These are phyloP conservation scores for Rubia balearica DNA, from an alignment of 305 asterid genomes.

Conservation along the genomic window DNA sequence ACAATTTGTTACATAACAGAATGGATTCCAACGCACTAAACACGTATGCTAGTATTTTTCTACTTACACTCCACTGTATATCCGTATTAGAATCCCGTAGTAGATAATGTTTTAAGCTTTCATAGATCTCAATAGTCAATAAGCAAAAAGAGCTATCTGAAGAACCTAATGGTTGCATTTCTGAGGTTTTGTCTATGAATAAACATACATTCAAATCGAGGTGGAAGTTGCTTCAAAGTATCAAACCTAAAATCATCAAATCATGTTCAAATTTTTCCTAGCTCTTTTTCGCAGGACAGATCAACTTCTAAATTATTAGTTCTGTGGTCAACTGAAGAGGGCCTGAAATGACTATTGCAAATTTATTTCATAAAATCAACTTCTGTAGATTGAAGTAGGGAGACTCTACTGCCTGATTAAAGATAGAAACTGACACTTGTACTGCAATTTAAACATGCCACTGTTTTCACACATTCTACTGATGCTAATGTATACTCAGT, in stretches of 20 bases:
- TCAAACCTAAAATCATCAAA: neutral
- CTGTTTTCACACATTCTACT: neutral
- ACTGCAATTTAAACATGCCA: neutral
- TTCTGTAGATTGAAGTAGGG: neutral
- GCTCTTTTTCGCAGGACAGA: neutral
- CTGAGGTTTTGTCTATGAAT: neutral
- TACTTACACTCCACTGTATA: neutral
- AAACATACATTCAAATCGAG: neutral
- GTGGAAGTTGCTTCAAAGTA: constrained; percentile 1
- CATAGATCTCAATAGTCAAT: neutral
- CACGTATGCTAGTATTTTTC: neutral
- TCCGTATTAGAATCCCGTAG: neutral
- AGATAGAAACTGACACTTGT: neutral
- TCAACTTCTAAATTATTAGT: neutral
- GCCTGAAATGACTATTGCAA: constrained; percentile 4
- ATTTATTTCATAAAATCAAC: neutral
- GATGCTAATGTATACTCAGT: neutral
- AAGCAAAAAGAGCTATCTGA: neutral
- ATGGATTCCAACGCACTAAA: neutral
- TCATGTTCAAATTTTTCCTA: neutral
- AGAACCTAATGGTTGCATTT: neutral
- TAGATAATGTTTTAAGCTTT: neutral
- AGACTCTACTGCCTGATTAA: neutral
- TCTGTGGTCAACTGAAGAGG: neutral
- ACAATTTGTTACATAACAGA: neutral